phyloP scores from a whole-genome alignment of 1,284 basidiomycete genomes.

The Malassezia yamatoensis region DNA sequence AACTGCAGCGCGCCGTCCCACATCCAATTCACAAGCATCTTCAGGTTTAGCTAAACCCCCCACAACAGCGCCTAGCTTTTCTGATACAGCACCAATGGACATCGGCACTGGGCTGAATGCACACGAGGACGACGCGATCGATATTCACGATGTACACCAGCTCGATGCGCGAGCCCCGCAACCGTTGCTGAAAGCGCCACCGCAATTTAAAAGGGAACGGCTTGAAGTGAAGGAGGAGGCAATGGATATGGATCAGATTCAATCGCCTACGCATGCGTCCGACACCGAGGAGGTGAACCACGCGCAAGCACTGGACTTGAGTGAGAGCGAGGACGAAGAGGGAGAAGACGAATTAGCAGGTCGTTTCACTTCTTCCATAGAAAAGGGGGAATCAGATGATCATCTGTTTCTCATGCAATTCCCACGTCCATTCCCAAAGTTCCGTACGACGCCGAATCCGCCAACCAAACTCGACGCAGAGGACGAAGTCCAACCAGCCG shows the following conservation, averaged over 20 bases:
- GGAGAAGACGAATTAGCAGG: slow-evolving; percentile 72
- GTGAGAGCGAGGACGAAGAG: slow-evolving; percentile 75
- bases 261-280: slow-evolving; percentile 21
- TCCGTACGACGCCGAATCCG: slow-evolving; percentile 43
- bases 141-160: slow-evolving; percentile 67
- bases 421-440: slow-evolving; percentile 73
- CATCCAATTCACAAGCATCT: background rate
- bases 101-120: slow-evolving; percentile 3
- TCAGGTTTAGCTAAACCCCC: slow-evolving; percentile 1
- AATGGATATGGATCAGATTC: slow-evolving; percentile 44
- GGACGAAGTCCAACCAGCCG: background rate
- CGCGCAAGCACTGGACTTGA: slow-evolving; percentile 66
- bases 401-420: slow-evolving; percentile 85
- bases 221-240: slow-evolving; percentile 31
- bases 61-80: slow-evolving; percentile 7
- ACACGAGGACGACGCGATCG: slow-evolving; percentile 51
- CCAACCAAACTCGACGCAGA: background rate
- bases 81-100: too few relatives aligned
- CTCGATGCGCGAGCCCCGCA: slow-evolving; percentile 86
- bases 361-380: slow-evolving; percentile 55
- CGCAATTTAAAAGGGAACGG: slow-evolving; percentile 48
- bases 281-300: slow-evolving; percentile 51
- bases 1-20: slow-evolving; percentile 54
- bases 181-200: slow-evolving; percentile 51
- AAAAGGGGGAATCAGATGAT: slow-evolving; percentile 50